Base-by-base conservation (phyloP, 164 flowering plant species). In the Vitis rotundifolia region DNA sequence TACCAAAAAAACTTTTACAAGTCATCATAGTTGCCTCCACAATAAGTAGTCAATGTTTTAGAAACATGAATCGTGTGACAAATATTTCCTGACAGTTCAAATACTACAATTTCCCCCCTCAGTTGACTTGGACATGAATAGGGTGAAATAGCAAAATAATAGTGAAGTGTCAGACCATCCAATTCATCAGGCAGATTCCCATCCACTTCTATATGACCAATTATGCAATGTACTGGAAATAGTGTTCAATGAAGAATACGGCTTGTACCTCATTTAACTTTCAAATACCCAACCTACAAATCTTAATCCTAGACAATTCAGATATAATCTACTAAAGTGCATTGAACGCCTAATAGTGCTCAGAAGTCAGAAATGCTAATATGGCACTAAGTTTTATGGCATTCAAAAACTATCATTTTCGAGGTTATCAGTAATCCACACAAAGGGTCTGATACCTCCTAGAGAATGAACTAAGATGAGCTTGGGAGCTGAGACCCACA, bases 1-100 rank as follows among this genome's bases (percentile, higher is more conserved):
- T 69, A 71, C 49, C 48, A 26, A 47, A 76, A 67, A 48, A 63
- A 3, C 50, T 59, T 59, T 15, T 56, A 56, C 49, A 26, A 19
- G 56, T 75, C 62, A 69, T 0, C 44, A 37, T 37, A 37, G 44
- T 37, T 37, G 44, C 6, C 44, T 37, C 7, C 44, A 37, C 44
- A 37, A 6, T 37, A 37, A 37, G 5, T 37, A 6, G 44, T 37
- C 7, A 3, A 37, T 37, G 44, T 37, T 37, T 37, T 6, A 37
- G 44, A 37, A 53, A 14, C 14, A 53, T n/a, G 18, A 53, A 11
- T 22, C 26, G 26, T 53, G 56, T 2, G 56, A 11, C 6, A 53
- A 15, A 53, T 53, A 53, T 56, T 56, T 56, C 28, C 28, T 18
- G 1, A 19, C 1, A 2, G 59, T 15, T 56, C 9, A 56, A 16